phyloP scores from a whole-genome alignment of 148 eudicot species.

The Vaccinium darrowii region DNA sequence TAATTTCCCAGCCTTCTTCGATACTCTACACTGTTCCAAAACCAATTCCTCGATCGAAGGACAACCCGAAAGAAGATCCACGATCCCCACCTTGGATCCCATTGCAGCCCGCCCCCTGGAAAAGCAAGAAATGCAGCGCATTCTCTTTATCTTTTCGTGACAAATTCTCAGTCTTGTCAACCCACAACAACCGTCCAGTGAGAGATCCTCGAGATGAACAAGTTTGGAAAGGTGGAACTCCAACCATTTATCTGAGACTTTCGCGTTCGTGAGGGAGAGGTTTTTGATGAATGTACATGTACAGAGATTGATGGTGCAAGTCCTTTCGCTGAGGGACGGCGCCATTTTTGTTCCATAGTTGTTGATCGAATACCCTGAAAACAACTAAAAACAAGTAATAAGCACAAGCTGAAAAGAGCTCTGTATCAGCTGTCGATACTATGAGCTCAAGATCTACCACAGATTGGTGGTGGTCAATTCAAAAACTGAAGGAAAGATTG shows the following conservation, averaged over 20 bases:
- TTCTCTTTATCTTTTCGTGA: neutral
- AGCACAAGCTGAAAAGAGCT: too few relatives aligned
- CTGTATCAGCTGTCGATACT: too few relatives aligned
- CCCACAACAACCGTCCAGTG: neutral
- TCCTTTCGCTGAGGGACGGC: neutral
- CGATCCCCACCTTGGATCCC: neutral
- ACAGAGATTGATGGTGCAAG: neutral
- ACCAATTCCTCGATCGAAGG: neutral
- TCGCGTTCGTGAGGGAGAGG: neutral
- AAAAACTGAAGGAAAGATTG: too few relatives aligned
- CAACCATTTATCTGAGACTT: neutral
- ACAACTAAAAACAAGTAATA: neutral
- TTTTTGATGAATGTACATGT: neutral
- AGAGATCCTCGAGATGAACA: neutral
- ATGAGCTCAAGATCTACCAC: too few relatives aligned
- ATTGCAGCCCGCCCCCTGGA: neutral
- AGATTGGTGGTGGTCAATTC: too few relatives aligned
- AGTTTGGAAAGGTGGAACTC: neutral
- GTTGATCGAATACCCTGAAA: neutral
- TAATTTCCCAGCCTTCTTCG: neutral
- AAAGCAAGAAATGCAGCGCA: neutral
- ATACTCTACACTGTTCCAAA: neutral
- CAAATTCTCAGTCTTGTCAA: neutral
- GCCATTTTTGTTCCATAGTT: neutral
- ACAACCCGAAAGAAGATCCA: neutral